Evolutionary conservation across 768 basidiomycete species (phyloP).

Genomic region (Tephrocybe sp.): DNA sequence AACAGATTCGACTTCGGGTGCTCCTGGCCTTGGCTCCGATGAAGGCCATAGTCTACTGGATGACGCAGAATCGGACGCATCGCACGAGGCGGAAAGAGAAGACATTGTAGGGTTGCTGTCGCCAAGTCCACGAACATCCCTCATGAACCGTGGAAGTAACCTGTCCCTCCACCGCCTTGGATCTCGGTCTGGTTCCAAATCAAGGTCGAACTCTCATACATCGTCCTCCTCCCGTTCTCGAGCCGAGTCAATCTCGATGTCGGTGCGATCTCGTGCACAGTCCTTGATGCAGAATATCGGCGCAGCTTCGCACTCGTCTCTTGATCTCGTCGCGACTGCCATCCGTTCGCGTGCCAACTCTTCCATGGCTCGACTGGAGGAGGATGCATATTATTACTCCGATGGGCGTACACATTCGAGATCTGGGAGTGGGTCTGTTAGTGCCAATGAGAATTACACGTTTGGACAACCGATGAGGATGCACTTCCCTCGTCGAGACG

Average conservation of each 20-base stretch:
- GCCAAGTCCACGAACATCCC: slow-evolving; percentile 50
- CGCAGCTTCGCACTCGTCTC: slow-evolving; percentile 57
- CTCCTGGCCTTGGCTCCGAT: slow-evolving; percentile 11
- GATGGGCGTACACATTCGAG: slow-evolving; percentile 41
- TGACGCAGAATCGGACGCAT: slow-evolving; percentile 48
- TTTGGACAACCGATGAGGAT: slow-evolving; percentile 62
- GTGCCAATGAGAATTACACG: slow-evolving; percentile 64
- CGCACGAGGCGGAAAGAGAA: slow-evolving; percentile 60
- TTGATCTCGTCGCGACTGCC: slow-evolving; percentile 51
- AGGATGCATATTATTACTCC: slow-evolving; percentile 41
- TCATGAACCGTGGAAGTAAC: slow-evolving; percentile 37
- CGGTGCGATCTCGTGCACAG: slow-evolving; percentile 64
- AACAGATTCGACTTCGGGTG: slow-evolving; percentile 18
- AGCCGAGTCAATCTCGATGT: slow-evolving; percentile 38
- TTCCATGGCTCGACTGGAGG: slow-evolving; percentile 68
- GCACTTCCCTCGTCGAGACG: slow-evolving; percentile 29
- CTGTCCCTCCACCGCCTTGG: slow-evolving; percentile 28
- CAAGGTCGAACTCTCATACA: slow-evolving; percentile 30
- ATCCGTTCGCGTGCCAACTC: slow-evolving; percentile 57
- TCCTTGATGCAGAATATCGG: slow-evolving; percentile 64
- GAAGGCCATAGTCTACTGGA: slow-evolving; percentile 28
- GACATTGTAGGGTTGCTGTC: slow-evolving; percentile 58
- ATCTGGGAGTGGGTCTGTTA: slow-evolving; percentile 50
- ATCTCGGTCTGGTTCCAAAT: slow-evolving; percentile 32
- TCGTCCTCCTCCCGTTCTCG: slow-evolving; percentile 43